Evolutionary conservation across 805 yeast genomes (phyloP), one percentile per base, ranked within the genome.

Genomic region (Isabelozyma rhagii): DNA sequence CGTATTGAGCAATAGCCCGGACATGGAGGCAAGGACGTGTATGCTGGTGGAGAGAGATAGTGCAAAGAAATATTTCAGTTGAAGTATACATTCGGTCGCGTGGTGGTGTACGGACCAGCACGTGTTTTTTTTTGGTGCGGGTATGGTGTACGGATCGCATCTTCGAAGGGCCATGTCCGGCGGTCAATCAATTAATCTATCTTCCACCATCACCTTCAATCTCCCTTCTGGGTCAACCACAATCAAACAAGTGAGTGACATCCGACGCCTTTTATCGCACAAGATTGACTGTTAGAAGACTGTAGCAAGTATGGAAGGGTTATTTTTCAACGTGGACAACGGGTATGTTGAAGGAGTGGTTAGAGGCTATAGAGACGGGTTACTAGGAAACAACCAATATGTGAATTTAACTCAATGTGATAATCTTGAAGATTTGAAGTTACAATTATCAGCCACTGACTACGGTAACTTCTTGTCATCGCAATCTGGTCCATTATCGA

Each of bases 331-430:
- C 74, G 78, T 91, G 54, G 92, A 93, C 66, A 66, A 79, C 67
- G 99, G 99, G 18, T 94, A 80, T 72, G 80, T 94, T 58, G 99
- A 94, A 71, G 99, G 93, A 43, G 81, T 96, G 34, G 96, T 93
- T 41, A 85, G 99, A 62, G 99, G 99, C 18, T 89, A 92, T 77
- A 83, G 92, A 62, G 84, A 87, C 51, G 97, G 96, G 0, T 77
- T 94, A 27, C 67, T 94, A 46, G 81, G 85, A 9, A 69, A 81
- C 31, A 82, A 86, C 57, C 97, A 92, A 70, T 94, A 94, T 69
- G 77, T 88, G 63, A 96, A 94, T 71, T 73, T 94, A 63, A 89
- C 97, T 3, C 99, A 94, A 68, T 96, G 99, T 72, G 99, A 96
- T 61, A 83, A 88, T 41, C 78, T 94, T 55, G 99, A 94, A 50